Conservation (phyloP, 1,284 basidiomycete species). For the Ustilago hordei region DNA sequence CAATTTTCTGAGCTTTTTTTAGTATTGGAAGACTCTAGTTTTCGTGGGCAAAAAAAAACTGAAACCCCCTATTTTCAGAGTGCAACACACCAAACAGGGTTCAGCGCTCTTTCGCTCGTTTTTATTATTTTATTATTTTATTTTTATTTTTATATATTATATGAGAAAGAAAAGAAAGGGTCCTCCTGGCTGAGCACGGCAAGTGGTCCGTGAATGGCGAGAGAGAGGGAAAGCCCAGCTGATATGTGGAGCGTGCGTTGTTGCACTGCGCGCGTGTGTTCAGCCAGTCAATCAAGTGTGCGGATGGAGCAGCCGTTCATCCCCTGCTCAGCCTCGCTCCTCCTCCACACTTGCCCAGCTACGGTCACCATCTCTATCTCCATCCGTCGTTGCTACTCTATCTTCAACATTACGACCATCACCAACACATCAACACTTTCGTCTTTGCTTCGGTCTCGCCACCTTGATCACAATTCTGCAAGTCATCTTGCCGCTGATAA, state of each 20-base stretch:
- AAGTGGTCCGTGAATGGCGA: slow-evolving; percentile 18
- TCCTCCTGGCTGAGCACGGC: slow-evolving; percentile 1
- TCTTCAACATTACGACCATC: slow-evolving; percentile 4
- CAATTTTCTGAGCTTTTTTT: no score
- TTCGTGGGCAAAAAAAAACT: no score
- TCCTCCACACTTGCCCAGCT: slow-evolving; percentile 10
- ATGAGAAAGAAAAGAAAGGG: slow-evolving; percentile 6
- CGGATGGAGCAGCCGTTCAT: slow-evolving; percentile 9
- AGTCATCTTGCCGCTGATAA: neutral
- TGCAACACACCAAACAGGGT: slow-evolving; percentile 4
- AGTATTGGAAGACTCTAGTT: no score
- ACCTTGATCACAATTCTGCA: neutral
- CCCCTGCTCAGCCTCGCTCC: slow-evolving; percentile 9
- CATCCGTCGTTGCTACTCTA: slow-evolving; percentile 1
- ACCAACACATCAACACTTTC: neutral
- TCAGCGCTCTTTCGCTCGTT: neutral
- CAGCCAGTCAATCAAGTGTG: neutral
- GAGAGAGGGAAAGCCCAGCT: slow-evolving; percentile 6
- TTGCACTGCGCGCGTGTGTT: slow-evolving; percentile 12
- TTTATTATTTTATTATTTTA: neutral
- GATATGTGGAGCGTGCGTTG: slow-evolving; percentile 3
- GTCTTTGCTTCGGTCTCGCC: neutral
- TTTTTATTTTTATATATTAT: neutral
- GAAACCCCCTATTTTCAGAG: no score
- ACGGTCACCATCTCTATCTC: neutral